phyloP scores from a whole-genome alignment of 176 grass and related monocot species.

The Cymbopogon citratus region DNA sequence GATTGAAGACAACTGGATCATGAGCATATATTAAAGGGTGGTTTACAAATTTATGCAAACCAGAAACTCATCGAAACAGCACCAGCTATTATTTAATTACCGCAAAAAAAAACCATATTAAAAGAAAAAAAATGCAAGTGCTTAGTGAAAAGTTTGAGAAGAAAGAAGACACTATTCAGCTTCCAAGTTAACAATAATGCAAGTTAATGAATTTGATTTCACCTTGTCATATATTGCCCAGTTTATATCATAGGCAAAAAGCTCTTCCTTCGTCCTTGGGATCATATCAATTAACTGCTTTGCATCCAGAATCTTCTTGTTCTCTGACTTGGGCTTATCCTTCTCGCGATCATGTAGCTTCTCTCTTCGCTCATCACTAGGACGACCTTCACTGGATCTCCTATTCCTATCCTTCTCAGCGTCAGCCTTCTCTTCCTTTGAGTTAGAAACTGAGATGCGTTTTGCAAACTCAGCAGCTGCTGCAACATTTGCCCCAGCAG shows the following conservation, averaged over 20 bases:
- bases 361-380: conserved; percentile 47
- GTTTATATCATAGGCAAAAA: conserved; percentile 91
- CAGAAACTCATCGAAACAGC: background rate
- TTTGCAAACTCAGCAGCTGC: conserved; percentile 92
- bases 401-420: conserved; percentile 54
- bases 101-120: background rate
- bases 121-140: conserved; percentile 6
- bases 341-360: conserved; percentile 53
- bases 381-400: conserved; percentile 47
- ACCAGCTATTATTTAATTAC: background rate
- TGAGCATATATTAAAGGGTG: background rate
- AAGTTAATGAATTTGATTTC: conserved; percentile 21
- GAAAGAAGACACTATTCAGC: background rate
- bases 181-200: conserved; percentile 9
- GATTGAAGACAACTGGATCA: background rate
- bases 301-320: conserved; percentile 86
- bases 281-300: conserved; percentile 99
- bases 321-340: conserved; percentile 68
- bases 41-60: background rate
- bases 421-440: conserved; percentile 69
- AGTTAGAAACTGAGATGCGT: conserved; percentile 58
- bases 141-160: conserved; percentile 3
- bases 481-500: conserved; percentile 48
- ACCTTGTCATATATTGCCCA: conserved; percentile 97
- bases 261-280: conserved; percentile 92